Conservation (phyloP, 1,139 yeast species). For the Candida tunisiensis region DNA sequence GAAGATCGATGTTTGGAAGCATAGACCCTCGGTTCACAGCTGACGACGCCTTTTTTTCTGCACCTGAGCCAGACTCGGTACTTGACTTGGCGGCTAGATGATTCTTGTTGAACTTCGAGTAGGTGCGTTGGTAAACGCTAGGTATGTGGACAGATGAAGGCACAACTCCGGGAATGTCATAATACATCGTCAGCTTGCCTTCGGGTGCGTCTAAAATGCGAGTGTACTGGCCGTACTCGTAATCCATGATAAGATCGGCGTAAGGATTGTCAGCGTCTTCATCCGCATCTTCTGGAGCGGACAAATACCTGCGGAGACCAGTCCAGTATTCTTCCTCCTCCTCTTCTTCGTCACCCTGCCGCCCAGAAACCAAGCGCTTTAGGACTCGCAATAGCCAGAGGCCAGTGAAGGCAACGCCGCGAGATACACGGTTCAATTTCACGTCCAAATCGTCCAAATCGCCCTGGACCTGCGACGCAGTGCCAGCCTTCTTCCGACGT, state of each 20-base stretch:
- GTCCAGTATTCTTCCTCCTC: slow-evolving; percentile 7
- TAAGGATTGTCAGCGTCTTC: slow-evolving; percentile 23
- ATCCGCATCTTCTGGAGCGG: slow-evolving; percentile 10
- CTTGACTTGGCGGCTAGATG: too few species aligned
- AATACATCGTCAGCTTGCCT: slow-evolving; percentile 40
- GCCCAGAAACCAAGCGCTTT: too few species aligned
- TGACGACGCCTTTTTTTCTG: too few species aligned
- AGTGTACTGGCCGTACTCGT: slow-evolving; percentile 78
- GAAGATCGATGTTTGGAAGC: too few species aligned
- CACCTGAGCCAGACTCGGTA: too few species aligned
- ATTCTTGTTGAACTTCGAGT: too few species aligned
- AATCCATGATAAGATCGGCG: too few species aligned
- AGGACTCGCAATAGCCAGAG: too few species aligned
- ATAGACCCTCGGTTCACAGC: too few species aligned
- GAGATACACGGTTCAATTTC: slow-evolving; percentile 20
- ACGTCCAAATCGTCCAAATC: slow-evolving; percentile 27
- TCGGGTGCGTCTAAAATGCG: slow-evolving; percentile 48
- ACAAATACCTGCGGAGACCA: slow-evolving; percentile 1
- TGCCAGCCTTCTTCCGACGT: slow-evolving; percentile 26
- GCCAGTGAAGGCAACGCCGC: too few species aligned
- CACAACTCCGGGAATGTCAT: slow-evolving; percentile 54
- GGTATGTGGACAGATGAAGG: slow-evolving; percentile 19
- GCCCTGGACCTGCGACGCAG: slow-evolving; percentile 9
- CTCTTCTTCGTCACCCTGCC: not conserved
- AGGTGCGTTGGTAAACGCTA: too few species aligned